A percentile compares a stretch with the other conserved stretches of the same genome.
phyloP scores from a whole-genome alignment of 2,329 filamentous ascomycete genomes.

The Penicillium italicum region DNA sequence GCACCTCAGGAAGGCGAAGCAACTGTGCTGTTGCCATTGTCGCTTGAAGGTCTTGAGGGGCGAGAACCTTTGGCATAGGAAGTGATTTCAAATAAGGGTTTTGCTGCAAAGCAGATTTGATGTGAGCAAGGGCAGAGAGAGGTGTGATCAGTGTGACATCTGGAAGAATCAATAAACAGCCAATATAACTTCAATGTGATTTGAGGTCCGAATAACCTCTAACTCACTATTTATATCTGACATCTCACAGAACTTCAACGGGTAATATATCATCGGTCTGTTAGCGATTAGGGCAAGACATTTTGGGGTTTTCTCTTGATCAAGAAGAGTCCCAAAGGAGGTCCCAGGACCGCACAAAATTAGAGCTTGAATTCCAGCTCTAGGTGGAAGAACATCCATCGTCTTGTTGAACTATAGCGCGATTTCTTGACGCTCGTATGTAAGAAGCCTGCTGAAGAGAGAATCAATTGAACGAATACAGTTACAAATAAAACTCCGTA shows the following conservation, averaged over 20 bases:
- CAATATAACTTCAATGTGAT: too few species aligned
- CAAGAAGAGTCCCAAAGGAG: neutral
- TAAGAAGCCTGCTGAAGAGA: neutral
- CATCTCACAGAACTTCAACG: neutral
- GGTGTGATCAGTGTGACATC: neutral
- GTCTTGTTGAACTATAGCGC: neutral
- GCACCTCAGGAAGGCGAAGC: neutral
- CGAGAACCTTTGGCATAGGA: neutral
- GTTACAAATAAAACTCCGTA: neutral
- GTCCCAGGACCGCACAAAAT: neutral
- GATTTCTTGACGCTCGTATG: neutral
- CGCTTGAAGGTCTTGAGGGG: neutral
- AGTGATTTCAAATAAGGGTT: neutral
- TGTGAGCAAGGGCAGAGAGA: neutral
- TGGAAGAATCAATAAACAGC: neutral
- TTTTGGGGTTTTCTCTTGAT: neutral
- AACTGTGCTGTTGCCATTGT: neutral
- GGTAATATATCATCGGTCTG: constrained; percentile 2
- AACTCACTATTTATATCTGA: neutral
- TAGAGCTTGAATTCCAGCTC: neutral
- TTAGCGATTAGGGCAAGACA: constrained; percentile 1
- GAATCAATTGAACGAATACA: neutral
- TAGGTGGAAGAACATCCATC: neutral
- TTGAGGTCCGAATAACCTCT: neutral
- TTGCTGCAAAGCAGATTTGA: neutral